Percentiles rank a stretch among this genome's conserved stretches.
These are phyloP conservation scores for Exophiala mesophila DNA, from an alignment of 2,329 filamentous ascomycete species.

Conservation along the genomic window DNA sequence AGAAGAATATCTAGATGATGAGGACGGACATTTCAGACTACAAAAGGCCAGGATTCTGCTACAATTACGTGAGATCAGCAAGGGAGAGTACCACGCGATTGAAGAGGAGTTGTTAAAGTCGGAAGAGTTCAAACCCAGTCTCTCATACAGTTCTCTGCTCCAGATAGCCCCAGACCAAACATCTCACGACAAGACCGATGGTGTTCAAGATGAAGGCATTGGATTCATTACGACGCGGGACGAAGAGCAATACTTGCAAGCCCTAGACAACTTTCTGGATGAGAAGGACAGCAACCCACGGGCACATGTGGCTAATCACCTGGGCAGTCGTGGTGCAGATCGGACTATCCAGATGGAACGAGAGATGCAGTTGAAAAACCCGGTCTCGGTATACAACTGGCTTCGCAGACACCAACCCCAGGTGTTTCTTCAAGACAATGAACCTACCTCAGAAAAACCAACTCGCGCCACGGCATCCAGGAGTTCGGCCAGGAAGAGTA, in stretches of 20 bases:
- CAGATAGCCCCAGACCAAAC: slow-evolving; percentile 3
- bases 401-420: slow-evolving; percentile 78
- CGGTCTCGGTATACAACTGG: slow-evolving; percentile 94
- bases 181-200: slow-evolving; percentile 4
- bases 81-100: slow-evolving; percentile 34
- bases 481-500: slow-evolving; percentile 38
- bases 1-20: slow-evolving; percentile 10
- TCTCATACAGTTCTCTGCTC: slow-evolving; percentile 24
- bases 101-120: slow-evolving; percentile 37
- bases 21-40: slow-evolving; percentile 29
- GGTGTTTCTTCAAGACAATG: slow-evolving; percentile 75
- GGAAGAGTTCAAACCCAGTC: slow-evolving; percentile 36
- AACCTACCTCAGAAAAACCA: slow-evolving; percentile 43
- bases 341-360: slow-evolving; percentile 51
- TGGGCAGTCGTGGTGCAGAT: slow-evolving; percentile 39
- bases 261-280: slow-evolving; percentile 36
- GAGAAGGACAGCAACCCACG: slow-evolving; percentile 14
- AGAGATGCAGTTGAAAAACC: slow-evolving; percentile 64
- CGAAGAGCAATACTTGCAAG: slow-evolving; percentile 39
- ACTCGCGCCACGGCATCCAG: slow-evolving; percentile 37
- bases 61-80: slow-evolving; percentile 33
- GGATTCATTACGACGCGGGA: slow-evolving; percentile 43
- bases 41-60: slow-evolving; percentile 37
- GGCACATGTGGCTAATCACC: slow-evolving; percentile 36
- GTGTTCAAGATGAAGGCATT: slow-evolving; percentile 26